phyloP scores from a whole-genome alignment of 352 stramenopile genomes.

The Globisporangium acanthophoron region DNA sequence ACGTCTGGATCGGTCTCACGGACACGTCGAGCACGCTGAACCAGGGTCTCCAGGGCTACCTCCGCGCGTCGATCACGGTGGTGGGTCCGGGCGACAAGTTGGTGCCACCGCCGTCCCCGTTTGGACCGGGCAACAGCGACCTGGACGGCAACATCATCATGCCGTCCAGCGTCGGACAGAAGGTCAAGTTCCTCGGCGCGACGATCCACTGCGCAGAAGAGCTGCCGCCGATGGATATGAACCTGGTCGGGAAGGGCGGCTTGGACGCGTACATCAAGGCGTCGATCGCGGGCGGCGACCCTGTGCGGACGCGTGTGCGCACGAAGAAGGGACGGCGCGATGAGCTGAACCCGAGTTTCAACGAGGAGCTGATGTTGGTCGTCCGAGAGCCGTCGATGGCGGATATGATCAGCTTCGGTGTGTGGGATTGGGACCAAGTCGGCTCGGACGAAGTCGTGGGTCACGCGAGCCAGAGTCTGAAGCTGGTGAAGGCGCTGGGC shows the following conservation, averaged over 20 bases:
- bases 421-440: conserved; percentile 72
- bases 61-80: conserved; percentile 85
- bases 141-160: conserved; percentile 72
- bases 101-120: conserved; percentile 23
- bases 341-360: conserved; percentile 52
- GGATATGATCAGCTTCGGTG: conserved; percentile 29
- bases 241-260: conserved; percentile 46
- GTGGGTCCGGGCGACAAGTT: conserved; percentile 57
- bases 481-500: conserved; percentile 20
- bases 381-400: conserved; percentile 18
- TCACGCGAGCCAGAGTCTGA: conserved; percentile 33
- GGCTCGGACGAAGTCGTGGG: conserved; percentile 60
- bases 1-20: conserved; percentile 88
- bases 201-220: conserved; percentile 64
- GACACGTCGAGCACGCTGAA: conserved; percentile 79
- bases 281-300: conserved; percentile 24
- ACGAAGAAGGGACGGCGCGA: conserved; percentile 56
- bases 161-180: conserved; percentile 53
- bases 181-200: conserved; percentile 44
- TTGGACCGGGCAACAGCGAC: conserved; percentile 31
- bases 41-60: conserved; percentile 87
- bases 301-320: conserved; percentile 61
- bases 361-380: conserved; percentile 61
- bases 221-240: conserved; percentile 51
- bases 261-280: conserved; percentile 68